Conservation (phyloP, 805 yeast species). For the Vanderwaltozyma tropicalis region DNA sequence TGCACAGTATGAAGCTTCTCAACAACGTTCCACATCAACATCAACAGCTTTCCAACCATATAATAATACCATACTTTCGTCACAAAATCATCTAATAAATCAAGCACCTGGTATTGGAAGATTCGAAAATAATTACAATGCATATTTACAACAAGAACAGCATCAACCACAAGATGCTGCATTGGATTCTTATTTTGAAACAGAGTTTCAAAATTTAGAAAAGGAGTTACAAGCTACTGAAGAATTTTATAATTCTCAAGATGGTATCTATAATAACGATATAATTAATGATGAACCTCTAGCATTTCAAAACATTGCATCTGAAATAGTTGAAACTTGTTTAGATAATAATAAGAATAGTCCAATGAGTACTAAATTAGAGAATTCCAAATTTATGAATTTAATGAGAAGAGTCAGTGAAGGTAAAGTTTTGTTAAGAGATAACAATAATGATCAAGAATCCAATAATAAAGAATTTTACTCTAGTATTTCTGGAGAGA, state of each 20-base stretch:
- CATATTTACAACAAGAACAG: background rate
- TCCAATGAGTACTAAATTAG: constrained; percentile 12
- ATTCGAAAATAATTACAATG: background rate
- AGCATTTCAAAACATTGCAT: constrained; percentile 20
- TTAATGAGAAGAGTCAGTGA: constrained; percentile 24
- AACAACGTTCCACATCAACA: background rate
- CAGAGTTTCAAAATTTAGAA: constrained; percentile 19
- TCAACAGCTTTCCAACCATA: too few species aligned
- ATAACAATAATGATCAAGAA: constrained; percentile 14
- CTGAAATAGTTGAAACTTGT: constrained; percentile 15
- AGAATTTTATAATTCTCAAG: background rate
- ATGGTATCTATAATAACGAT: too few species aligned
- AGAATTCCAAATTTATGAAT: constrained; percentile 22
- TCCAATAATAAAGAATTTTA: constrained; percentile 11
- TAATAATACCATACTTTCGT: too few species aligned
- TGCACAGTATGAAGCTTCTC: constrained; percentile 11
- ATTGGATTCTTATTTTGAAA: constrained; percentile 10
- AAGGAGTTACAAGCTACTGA: constrained; percentile 9
- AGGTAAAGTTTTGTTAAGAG: constrained; percentile 14
- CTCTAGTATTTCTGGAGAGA: constrained; percentile 17
- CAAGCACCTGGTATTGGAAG: background rate
- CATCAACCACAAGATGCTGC: too few species aligned
- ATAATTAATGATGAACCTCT: constrained; percentile 12
- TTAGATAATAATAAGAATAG: constrained; percentile 7
- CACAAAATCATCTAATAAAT: too few species aligned